A percentile compares a stretch with the other conserved stretches of the same genome.
phyloP scores from a whole-genome alignment of 345 rosid species.

The Lumnitzera littorea region DNA sequence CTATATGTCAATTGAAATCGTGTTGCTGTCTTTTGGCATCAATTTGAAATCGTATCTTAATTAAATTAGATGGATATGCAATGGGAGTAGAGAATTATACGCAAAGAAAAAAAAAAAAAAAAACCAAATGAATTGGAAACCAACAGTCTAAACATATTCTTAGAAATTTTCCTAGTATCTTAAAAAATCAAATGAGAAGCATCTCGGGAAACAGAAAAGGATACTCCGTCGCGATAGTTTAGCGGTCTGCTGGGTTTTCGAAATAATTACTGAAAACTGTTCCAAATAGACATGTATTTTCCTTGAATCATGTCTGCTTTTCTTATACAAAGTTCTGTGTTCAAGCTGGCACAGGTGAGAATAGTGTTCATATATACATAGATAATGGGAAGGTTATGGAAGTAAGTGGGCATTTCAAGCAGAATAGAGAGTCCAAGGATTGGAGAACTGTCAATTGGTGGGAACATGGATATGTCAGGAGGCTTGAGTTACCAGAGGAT shows the following conservation, averaged over 20 bases:
- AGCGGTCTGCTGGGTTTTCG: background rate
- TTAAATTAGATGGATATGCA: no score
- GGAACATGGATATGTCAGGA: conserved; percentile 72
- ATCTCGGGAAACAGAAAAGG: no score
- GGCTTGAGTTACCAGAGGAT: conserved; percentile 81
- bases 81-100: no score
- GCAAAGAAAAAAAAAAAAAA: no score
- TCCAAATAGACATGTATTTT: conserved; percentile 3
- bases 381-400: conserved; percentile 71
- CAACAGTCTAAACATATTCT: no score
- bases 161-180: no score
- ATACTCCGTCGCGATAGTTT: no score
- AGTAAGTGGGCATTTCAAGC: conserved; percentile 69
- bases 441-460: conserved; percentile 87
- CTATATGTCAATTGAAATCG: no score
- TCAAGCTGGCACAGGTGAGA: conserved; percentile 40
- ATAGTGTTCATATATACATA: conserved; percentile 29
- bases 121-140: no score
- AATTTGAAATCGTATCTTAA: no score
- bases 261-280: background rate
- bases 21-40: no score
- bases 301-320: background rate
- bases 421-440: conserved; percentile 34
- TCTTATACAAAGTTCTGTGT: background rate
- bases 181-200: no score